phyloP scores from a whole-genome alignment of 306 rosid genomes.

The Inga leiocalycina region DNA sequence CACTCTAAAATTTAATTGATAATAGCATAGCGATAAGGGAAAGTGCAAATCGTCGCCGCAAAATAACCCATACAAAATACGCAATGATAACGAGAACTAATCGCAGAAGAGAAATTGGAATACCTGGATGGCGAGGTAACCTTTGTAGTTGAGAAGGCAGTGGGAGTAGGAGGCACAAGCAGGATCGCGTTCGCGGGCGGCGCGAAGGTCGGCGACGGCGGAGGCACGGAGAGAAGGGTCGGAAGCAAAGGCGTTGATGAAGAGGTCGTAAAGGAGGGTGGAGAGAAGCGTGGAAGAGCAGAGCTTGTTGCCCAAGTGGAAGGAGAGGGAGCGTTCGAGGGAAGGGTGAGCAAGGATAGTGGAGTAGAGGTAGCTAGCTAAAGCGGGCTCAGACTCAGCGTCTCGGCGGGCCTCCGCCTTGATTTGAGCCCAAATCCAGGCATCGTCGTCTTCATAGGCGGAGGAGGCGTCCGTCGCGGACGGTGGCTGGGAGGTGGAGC shows the following conservation, averaged over 20 bases:
- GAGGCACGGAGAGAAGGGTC: slow-evolving; percentile 67
- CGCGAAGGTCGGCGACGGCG: slow-evolving; percentile 81
- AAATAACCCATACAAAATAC: not conserved
- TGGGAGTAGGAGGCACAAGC: slow-evolving; percentile 88
- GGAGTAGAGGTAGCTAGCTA: slow-evolving; percentile 93
- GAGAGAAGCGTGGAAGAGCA: slow-evolving; percentile 94
- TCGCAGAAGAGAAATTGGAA: too few species aligned
- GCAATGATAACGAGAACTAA: not conserved
- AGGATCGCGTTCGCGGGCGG: slow-evolving; percentile 78
- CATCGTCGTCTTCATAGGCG: slow-evolving; percentile 44
- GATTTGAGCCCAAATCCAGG: slow-evolving; percentile 74
- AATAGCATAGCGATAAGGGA: not conserved
- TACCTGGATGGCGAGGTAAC: slow-evolving; percentile 92
- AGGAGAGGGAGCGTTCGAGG: slow-evolving; percentile 73
- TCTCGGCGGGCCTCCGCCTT: slow-evolving; percentile 89
- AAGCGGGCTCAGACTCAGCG: slow-evolving; percentile 90
- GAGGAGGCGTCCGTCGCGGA: slow-evolving; percentile 20
- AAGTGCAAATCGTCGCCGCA: not conserved
- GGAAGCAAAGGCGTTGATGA: slow-evolving; percentile 74
- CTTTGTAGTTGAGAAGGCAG: slow-evolving; percentile 94
- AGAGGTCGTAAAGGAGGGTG: slow-evolving; percentile 85
- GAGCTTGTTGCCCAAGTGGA: slow-evolving; percentile 89
- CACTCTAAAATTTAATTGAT: not conserved
- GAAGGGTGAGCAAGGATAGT: slow-evolving; percentile 86
- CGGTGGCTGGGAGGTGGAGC: slow-evolving; percentile 20